Base-by-base conservation (phyloP, 495 filamentous ascomycete species). In the Tuber calosporum region DNA sequence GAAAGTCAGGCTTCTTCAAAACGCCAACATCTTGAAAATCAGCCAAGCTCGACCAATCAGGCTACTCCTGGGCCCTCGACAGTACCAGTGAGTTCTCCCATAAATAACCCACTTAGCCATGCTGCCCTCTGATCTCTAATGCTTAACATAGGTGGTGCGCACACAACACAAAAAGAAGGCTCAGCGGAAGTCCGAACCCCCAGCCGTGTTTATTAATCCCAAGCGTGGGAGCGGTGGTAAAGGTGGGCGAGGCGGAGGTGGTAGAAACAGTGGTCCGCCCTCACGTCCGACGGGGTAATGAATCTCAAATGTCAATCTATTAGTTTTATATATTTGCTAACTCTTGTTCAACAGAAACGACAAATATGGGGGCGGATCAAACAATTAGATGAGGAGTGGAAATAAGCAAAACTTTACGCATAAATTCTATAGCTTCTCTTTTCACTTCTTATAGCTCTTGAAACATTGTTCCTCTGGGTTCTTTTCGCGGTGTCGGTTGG, bases 131-230 rank as follows among this genome's bases (percentile, higher is more conserved):
- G 11, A 43, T 66, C 9, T 34, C 73, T 72, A 62, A 70, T 40
- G 36, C 62, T 71, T 34, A 30, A 42, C 26, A 39, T 71, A 42
- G 45, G 26, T 9, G 42, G 41, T 30, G 13, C 42, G 39, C 45
- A 70, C 11, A 26, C 69, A 43, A 4, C 71, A 40, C 70, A 41
- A 34, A 74, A 74, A 48, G 66, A 66, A 68, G 70, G 69, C 8
- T 36, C 71, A 68, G 26, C n/a, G 73, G 48, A 75, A 38, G 39
- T 53, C 69, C 9, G 39, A 30, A 38, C 30, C 73, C 4, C 66
- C 73, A 11, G 73, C 72, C 68, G 41, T 71, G 22, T 75, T 75
- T 62, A 73, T 75, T 38, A 73, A 71, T 71, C 66, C 66, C 30
- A 75, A 75, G 48, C 69, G 37, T 30, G 43, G 45, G 43, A 62